These are phyloP conservation scores for Gymnopilus dilepis DNA, from an alignment of 768 basidiomycete species.

Conservation along the genomic window DNA sequence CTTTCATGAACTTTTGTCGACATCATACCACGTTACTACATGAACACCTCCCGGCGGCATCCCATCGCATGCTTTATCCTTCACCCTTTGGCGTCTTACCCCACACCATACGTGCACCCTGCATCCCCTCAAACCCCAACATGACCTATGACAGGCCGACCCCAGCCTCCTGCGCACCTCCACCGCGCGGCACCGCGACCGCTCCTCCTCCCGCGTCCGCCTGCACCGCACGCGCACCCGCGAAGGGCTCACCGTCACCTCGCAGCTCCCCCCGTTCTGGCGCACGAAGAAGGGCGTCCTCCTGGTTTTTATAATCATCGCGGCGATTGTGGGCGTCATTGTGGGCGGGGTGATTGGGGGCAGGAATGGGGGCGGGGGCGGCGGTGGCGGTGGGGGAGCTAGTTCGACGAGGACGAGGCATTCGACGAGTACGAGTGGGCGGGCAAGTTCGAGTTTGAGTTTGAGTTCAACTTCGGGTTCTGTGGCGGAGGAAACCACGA, in stretches of 20 bases:
- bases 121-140: too few species aligned
- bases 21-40: not conserved
- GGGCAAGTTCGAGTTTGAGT: not conserved
- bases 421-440: not conserved
- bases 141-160: conserved; percentile 8
- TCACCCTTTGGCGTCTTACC: too few species aligned
- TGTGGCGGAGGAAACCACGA: not conserved
- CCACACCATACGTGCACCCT: too few species aligned
- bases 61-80: not conserved
- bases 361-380: conserved; percentile 5
- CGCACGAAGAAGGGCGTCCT: conserved; percentile 25
- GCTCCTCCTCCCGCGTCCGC: not conserved
- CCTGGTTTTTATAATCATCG: conserved; percentile 20
- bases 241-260: conserved; percentile 21
- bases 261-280: conserved; percentile 29
- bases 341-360: conserved; percentile 32
- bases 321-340: conserved; percentile 28
- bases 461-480: not conserved
- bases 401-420: not conserved
- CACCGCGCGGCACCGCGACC: too few species aligned
- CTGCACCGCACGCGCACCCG: not conserved
- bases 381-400: not conserved
- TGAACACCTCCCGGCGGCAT: not conserved
- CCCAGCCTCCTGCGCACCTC: not conserved
- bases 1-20: too few species aligned